Conservation (phyloP, 352 stramenopile genomes). For the Pythium scleroteichum region DNA sequence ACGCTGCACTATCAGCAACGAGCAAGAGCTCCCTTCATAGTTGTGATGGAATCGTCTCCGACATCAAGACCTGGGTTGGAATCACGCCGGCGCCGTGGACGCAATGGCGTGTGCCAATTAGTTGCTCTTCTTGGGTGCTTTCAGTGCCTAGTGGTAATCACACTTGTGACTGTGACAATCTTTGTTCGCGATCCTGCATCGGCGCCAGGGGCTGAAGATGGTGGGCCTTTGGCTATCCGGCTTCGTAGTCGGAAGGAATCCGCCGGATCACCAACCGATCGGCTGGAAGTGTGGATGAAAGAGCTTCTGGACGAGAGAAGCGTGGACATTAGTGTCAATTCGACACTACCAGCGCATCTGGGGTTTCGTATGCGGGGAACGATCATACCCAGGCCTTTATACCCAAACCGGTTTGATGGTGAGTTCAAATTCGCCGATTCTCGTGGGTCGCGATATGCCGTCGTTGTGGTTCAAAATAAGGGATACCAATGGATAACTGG, state of each 20-base stretch:
- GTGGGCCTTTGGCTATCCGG: no score
- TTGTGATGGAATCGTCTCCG: no score
- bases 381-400: slow-evolving; percentile 5
- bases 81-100: background rate
- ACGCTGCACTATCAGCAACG: no score
- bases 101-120: slow-evolving; percentile 4
- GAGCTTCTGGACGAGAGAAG: background rate
- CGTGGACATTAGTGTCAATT: background rate
- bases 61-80: slow-evolving; percentile 7
- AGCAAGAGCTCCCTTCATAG: no score
- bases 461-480: slow-evolving; percentile 10
- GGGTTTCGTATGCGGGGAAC: slow-evolving; percentile 5
- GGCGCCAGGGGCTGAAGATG: no score
- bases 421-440: slow-evolving; percentile 5
- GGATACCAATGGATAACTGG: slow-evolving; percentile 17
- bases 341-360: background rate
- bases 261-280: no score
- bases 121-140: slow-evolving; percentile 10
- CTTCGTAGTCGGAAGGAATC: no score
- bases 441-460: background rate
- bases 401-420: slow-evolving; percentile 17
- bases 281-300: slow-evolving; percentile 3
- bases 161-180: slow-evolving; percentile 4
- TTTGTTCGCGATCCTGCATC: no score
- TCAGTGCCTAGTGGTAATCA: slow-evolving; percentile 10